phyloP scores from a whole-genome alignment of 2,329 filamentous ascomycete species.

The Mycosphaerella sp. region DNA sequence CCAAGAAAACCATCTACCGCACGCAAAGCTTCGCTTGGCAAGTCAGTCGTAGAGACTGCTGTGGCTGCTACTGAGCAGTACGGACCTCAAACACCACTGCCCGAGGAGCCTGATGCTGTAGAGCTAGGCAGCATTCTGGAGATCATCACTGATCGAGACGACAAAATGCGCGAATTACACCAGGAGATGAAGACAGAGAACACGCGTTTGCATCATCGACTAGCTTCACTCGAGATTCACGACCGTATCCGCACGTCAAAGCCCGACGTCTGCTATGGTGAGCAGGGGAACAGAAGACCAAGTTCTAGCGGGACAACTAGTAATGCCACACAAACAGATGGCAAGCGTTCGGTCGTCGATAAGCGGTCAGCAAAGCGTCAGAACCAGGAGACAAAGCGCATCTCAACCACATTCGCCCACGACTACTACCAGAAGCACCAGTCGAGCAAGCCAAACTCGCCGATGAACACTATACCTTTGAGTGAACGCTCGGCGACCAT shows the following conservation, averaged over 20 bases:
- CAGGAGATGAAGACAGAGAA: conserved; percentile 16
- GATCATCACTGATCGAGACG: conserved; percentile 18
- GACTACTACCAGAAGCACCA: conserved; percentile 21
- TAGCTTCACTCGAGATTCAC: conserved; percentile 16
- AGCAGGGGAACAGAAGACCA: no score
- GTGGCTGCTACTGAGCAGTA: background rate
- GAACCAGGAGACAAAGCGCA: conserved; percentile 10
- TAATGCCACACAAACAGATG: background rate
- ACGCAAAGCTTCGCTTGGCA: background rate
- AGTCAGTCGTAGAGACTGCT: background rate
- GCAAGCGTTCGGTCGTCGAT: background rate
- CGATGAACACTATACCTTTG: conserved; percentile 4
- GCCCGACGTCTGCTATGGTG: conserved; percentile 13
- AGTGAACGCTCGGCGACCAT: conserved; percentile 16
- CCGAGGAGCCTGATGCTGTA: conserved; percentile 3
- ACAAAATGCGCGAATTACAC: conserved; percentile 14
- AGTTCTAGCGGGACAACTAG: background rate
- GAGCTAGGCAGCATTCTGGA: conserved; percentile 9
- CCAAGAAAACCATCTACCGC: conserved; percentile 8
- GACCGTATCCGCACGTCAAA: background rate
- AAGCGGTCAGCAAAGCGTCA: background rate
- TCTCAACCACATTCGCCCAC: conserved; percentile 21
- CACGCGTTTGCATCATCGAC: conserved; percentile 19
- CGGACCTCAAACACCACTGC: background rate
- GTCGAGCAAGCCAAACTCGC: background rate